Conservation (phyloP, 2,329 filamentous ascomycete species). For the Pleoardoris graminearum region DNA sequence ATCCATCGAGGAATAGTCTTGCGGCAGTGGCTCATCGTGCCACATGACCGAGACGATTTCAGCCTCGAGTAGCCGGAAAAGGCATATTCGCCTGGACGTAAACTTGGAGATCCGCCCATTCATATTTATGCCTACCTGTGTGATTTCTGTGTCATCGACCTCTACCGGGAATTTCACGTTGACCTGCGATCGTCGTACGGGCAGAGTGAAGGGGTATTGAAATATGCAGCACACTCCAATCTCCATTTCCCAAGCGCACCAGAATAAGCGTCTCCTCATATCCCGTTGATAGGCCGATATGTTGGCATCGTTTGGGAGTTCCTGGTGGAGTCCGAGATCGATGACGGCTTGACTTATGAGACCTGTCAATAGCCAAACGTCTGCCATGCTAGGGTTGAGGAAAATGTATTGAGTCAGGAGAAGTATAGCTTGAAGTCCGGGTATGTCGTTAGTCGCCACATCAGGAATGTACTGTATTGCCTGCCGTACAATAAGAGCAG, state of each 20-base stretch:
- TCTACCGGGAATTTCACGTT: constrained; percentile 39
- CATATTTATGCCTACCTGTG: constrained; percentile 28
- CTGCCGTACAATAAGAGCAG: constrained; percentile 38
- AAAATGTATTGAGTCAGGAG: constrained; percentile 43
- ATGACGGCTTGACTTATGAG: constrained; percentile 43
- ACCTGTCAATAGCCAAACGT: constrained; percentile 44
- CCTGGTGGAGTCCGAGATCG: constrained; percentile 43
- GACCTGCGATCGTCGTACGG: constrained; percentile 26
- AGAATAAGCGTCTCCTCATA: constrained; percentile 44
- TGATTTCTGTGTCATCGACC: constrained; percentile 41
- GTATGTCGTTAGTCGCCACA: constrained; percentile 42
- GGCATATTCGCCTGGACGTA: constrained; percentile 40
- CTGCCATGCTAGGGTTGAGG: constrained; percentile 42
- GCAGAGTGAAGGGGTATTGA: constrained; percentile 36
- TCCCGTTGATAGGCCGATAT: constrained; percentile 39
- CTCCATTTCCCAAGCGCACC: constrained; percentile 46
- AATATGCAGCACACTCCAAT: constrained; percentile 42
- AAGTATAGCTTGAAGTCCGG: constrained; percentile 40
- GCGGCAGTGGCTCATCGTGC: constrained; percentile 36
- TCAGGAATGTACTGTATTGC: constrained; percentile 44
- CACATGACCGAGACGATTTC: constrained; percentile 40
- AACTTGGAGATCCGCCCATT: constrained; percentile 40
- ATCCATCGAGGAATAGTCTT: constrained; percentile 27
- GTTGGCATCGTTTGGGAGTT: constrained; percentile 33
- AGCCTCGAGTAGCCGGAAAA: constrained; percentile 40